Conservation (phyloP, 176 grass and related monocot genomes). For the Puya raimondii region DNA sequence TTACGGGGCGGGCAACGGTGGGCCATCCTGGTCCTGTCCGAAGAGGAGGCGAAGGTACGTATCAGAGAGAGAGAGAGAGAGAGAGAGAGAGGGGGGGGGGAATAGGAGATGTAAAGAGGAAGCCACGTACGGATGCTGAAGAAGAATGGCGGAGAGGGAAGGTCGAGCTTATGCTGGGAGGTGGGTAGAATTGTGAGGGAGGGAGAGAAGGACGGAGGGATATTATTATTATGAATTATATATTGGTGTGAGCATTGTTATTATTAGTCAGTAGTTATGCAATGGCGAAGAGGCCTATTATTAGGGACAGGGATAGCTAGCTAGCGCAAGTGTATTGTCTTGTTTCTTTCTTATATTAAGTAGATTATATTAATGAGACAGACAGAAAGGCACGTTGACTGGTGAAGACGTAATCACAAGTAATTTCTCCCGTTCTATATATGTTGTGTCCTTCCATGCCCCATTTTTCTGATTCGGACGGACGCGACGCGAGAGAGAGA, state of each 20-base stretch:
- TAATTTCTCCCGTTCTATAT: no score
- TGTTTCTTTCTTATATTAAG: no score
- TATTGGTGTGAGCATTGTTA: background rate
- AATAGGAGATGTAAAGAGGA: background rate
- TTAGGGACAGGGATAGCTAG: no score
- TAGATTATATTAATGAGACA: no score
- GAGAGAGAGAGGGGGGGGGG: background rate
- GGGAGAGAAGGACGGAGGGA: constrained; percentile 10
- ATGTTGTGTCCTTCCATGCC: no score
- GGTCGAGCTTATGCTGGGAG: constrained; percentile 28
- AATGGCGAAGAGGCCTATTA: no score
- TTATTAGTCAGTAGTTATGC: background rate
- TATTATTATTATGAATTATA: background rate
- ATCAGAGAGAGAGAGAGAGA: background rate
- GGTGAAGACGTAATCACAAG: no score
- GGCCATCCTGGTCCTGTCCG: constrained; percentile 8
- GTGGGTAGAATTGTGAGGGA: background rate
- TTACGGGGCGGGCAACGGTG: background rate
- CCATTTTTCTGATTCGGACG: no score
- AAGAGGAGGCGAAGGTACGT: no score
- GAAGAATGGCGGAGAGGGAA: background rate
- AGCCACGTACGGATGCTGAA: constrained; percentile 4
- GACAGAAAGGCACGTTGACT: no score
- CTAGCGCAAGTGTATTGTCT: no score
- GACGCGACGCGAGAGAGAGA: no score